phyloP scores from a whole-genome alignment of 2,329 filamentous ascomycete genomes.

The Calonectria multiphialidica region DNA sequence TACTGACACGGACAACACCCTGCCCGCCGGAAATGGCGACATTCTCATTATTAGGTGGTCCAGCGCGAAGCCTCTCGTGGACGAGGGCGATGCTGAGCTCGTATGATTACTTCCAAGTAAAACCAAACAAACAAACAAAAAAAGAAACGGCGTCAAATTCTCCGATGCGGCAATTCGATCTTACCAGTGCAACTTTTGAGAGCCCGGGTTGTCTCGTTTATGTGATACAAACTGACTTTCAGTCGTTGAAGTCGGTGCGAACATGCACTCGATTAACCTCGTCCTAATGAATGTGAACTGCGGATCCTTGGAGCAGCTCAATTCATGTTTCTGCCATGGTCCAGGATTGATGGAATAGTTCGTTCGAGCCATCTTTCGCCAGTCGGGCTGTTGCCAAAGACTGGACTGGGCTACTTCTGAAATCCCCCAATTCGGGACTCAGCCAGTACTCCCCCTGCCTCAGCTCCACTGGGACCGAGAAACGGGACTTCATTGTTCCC shows the following conservation, averaged over 20 bases:
- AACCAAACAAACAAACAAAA: not conserved
- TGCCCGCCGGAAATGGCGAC: constrained; percentile 72
- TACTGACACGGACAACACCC: constrained; percentile 71
- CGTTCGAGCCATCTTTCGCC: not conserved
- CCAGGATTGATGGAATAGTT: not conserved
- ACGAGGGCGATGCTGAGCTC: constrained; percentile 68
- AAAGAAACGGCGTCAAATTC: not conserved
- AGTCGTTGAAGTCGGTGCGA: not conserved
- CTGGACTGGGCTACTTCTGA: not conserved
- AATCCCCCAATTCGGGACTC: no score
- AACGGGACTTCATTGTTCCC: not conserved
- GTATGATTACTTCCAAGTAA: constrained; percentile 55
- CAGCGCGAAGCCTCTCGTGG: constrained; percentile 74
- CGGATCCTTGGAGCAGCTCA: not conserved
- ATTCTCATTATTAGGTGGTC: constrained; percentile 80
- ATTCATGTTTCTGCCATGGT: no score
- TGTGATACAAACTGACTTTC: not conserved
- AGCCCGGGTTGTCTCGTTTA: not conserved
- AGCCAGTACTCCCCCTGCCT: not conserved
- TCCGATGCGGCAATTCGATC: not conserved
- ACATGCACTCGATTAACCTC: not conserved
- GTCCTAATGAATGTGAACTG: not conserved
- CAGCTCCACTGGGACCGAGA: no score
- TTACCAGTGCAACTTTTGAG: not conserved
- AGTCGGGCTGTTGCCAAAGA: no score